phyloP scores from a whole-genome alignment of 2,329 filamentous ascomycete genomes.

The Decorospora gaudefroyi region DNA sequence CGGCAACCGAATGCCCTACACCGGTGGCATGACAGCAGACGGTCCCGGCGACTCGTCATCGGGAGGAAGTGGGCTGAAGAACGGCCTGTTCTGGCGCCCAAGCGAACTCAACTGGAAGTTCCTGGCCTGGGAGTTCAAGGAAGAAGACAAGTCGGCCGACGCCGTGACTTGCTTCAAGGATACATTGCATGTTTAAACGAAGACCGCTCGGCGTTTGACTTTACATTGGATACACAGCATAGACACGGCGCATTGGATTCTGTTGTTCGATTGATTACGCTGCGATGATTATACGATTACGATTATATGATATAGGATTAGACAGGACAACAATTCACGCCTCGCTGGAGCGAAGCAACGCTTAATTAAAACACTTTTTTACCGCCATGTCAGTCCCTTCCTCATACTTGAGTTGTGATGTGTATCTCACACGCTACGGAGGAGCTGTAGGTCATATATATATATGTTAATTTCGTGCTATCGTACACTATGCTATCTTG shows the following conservation, averaged over 20 bases:
- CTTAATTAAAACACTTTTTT: no score
- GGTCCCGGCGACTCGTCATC: slow-evolving; percentile 26
- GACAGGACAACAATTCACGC: neutral
- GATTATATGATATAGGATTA: neutral
- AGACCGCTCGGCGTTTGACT: neutral
- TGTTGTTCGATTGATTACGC: slow-evolving; percentile 11
- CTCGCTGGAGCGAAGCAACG: neutral
- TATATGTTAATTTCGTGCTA: no score
- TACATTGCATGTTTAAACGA: slow-evolving; percentile 40
- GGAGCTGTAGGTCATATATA: no score
- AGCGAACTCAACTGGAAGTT: slow-evolving; percentile 85
- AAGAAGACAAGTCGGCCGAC: slow-evolving; percentile 21
- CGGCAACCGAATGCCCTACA: slow-evolving; percentile 74
- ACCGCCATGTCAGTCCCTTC: no score
- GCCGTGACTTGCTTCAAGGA: slow-evolving; percentile 22
- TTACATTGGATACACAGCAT: slow-evolving; percentile 35
- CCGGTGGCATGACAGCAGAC: slow-evolving; percentile 82
- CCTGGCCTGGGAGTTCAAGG: slow-evolving; percentile 74
- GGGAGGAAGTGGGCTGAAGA: slow-evolving; percentile 49
- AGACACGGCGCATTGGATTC: slow-evolving; percentile 30
- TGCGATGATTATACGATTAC: neutral
- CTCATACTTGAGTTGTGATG: no score
- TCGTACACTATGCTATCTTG: no score
- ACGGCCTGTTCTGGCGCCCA: slow-evolving; percentile 68
- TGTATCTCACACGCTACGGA: no score